Conservation (phyloP, 2,329 filamentous ascomycete genomes). For the Colletotrichum nymphaeae region DNA sequence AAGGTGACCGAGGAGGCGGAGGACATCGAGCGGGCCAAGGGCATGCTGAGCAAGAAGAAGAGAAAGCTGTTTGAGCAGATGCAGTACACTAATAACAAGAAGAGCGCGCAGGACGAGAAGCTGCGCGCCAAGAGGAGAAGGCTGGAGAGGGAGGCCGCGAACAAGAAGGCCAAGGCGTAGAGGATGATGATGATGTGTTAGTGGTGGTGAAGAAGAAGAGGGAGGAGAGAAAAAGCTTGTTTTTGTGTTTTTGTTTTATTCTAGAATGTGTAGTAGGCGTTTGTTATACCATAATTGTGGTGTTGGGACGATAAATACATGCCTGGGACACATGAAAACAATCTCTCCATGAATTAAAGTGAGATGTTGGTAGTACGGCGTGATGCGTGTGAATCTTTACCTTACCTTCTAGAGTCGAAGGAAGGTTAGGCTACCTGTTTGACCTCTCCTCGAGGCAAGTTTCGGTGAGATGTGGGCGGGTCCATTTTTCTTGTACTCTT, state of each 20-base stretch:
- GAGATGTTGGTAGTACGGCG: background rate
- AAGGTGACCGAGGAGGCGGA: slow-evolving; percentile 83
- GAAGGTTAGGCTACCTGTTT: background rate
- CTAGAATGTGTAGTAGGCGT: slow-evolving; percentile 32
- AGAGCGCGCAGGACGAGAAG: slow-evolving; percentile 88
- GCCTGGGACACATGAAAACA: background rate
- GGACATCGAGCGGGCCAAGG: slow-evolving; percentile 91
- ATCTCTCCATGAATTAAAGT: no score
- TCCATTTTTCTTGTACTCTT: slow-evolving; percentile 21
- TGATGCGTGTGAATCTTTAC: background rate
- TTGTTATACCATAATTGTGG: slow-evolving; percentile 37
- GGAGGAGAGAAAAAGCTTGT: slow-evolving; percentile 2
- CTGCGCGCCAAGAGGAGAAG: slow-evolving; percentile 90
- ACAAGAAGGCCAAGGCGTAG: slow-evolving; percentile 46
- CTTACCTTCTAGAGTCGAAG: no score
- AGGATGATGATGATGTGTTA: background rate
- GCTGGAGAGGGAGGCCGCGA: slow-evolving; percentile 74
- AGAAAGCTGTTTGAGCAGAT: slow-evolving; percentile 98
- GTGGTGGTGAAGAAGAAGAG: background rate
- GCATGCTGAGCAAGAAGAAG: slow-evolving; percentile 99
- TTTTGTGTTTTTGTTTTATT: background rate
- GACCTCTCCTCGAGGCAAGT: background rate
- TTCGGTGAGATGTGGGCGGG: slow-evolving; percentile 10
- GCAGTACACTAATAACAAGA: slow-evolving; percentile 93
- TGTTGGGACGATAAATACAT: slow-evolving; percentile 33